Evolutionary conservation across 108 stramenopile genomes (phyloP).

Genomic region (Pseudonitzschia pungens): DNA sequence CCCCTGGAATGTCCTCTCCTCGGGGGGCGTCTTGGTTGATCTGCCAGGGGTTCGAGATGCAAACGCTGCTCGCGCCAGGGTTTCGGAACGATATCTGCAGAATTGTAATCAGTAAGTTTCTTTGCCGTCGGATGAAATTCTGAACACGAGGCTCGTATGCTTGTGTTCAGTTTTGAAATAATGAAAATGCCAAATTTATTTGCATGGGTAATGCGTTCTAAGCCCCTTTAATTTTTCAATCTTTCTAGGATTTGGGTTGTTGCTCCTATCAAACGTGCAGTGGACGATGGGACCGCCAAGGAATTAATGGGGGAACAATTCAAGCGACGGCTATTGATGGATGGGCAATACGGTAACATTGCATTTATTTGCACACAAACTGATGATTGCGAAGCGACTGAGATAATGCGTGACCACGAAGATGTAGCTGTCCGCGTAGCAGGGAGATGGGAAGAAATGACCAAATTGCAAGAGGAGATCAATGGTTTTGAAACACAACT

Average conservation of each 20-base stretch:
- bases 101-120: constrained; percentile 31
- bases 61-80: constrained; percentile 50
- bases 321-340: constrained; percentile 53
- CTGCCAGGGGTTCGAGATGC: constrained; percentile 42
- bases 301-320: constrained; percentile 54
- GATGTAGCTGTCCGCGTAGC: constrained; percentile 40
- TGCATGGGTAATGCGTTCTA: not conserved
- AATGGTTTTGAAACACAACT: constrained; percentile 18
- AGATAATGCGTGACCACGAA: constrained; percentile 51
- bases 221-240: not conserved
- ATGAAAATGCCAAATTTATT: too few species aligned
- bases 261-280: constrained; percentile 46
- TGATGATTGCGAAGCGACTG: constrained; percentile 47
- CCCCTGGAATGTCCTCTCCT: constrained; percentile 26
- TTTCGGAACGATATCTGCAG: constrained; percentile 43
- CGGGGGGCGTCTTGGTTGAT: constrained; percentile 29
- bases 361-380: constrained; percentile 57
- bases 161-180: not conserved
- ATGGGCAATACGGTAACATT: constrained; percentile 48
- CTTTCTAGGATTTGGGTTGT: constrained; percentile 36
- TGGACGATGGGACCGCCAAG: constrained; percentile 36
- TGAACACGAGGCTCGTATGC: not conserved
- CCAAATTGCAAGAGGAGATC: constrained; percentile 23
- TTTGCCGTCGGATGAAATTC: not conserved
- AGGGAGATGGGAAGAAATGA: constrained; percentile 56